These are phyloP conservation scores for Corylus americana DNA, from an alignment of 306 rosid genomes.

Conservation along the genomic window DNA sequence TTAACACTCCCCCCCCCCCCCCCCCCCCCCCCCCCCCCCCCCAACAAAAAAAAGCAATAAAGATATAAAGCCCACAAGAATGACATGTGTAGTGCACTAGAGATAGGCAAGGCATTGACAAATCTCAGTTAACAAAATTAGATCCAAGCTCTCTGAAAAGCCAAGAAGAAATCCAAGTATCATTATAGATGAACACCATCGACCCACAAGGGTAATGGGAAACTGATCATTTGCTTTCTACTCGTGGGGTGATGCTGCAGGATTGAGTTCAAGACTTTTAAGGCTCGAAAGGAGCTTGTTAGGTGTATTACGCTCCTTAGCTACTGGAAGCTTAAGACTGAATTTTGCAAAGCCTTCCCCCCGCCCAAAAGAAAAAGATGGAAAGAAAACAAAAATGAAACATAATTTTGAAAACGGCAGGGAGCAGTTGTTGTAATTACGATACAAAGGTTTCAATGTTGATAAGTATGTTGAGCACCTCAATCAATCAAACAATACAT, in stretches of 20 bases:
- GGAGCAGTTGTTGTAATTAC: neutral
- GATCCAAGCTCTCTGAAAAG: neutral
- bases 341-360: too few species aligned
- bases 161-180: slow-evolving; percentile 4
- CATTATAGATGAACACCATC: neutral
- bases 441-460: neutral
- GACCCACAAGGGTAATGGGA: neutral
- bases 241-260: neutral
- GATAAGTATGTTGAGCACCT: neutral
- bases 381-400: neutral
- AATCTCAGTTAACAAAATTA: neutral
- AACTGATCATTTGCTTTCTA: neutral
- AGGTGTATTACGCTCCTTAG: neutral
- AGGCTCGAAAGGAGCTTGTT: neutral
- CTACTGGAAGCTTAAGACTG: neutral
- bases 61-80: neutral
- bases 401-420: neutral
- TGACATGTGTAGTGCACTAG: neutral
- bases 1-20: too few species aligned
- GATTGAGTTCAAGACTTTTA: neutral
- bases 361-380: too few species aligned
- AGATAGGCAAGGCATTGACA: neutral
- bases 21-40: too few species aligned
- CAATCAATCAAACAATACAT: neutral
- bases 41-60: neutral